A percentile compares a stretch with the other conserved stretches of the same genome.
Conservation (phyloP, 1,139 yeast genomes). For the Geotrichum cucujoidarum region DNA sequence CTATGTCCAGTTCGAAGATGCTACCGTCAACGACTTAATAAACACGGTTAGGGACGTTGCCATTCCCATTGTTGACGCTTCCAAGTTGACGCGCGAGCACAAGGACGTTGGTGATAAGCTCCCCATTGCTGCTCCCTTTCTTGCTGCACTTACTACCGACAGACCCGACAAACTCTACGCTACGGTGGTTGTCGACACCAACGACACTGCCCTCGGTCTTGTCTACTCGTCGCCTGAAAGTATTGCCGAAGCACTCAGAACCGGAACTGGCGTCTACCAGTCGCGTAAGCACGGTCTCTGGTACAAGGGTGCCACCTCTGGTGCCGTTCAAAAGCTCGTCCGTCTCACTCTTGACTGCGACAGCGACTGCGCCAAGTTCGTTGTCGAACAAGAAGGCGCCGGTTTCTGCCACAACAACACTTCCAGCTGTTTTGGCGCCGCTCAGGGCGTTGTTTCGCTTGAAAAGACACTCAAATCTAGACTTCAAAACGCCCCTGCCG, state of each 20-base stretch:
- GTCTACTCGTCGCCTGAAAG: slow-evolving; percentile 87
- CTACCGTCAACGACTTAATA: slow-evolving; percentile 24
- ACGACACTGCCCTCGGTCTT: slow-evolving; percentile 70
- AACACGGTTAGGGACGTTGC: slow-evolving; percentile 39
- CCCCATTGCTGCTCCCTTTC: slow-evolving; percentile 49
- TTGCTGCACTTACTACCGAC: slow-evolving; percentile 66
- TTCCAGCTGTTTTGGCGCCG: slow-evolving; percentile 73
- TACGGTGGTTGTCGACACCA: slow-evolving; percentile 71
- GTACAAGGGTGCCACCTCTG: slow-evolving; percentile 94
- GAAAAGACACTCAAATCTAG: slow-evolving; percentile 57
- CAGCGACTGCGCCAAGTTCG: slow-evolving; percentile 79
- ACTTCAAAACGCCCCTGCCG: slow-evolving; percentile 65
- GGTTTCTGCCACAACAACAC: slow-evolving; percentile 91
- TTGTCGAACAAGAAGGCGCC: slow-evolving; percentile 73
- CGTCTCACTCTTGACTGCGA: slow-evolving; percentile 80
- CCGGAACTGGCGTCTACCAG: slow-evolving; percentile 86
- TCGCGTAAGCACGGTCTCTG: slow-evolving; percentile 86
- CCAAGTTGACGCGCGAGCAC: slow-evolving; percentile 43
- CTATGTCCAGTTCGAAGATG: slow-evolving; percentile 33
- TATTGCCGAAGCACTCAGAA: slow-evolving; percentile 72
- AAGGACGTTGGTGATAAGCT: slow-evolving; percentile 28
- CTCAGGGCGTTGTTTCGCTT: slow-evolving; percentile 51
- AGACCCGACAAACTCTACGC: slow-evolving; percentile 82
- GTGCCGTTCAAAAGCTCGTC: slow-evolving; percentile 78
- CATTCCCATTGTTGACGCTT: slow-evolving; percentile 46